Base-by-base conservation (phyloP, 306 rosid species). In the Inga oerstediana region DNA sequence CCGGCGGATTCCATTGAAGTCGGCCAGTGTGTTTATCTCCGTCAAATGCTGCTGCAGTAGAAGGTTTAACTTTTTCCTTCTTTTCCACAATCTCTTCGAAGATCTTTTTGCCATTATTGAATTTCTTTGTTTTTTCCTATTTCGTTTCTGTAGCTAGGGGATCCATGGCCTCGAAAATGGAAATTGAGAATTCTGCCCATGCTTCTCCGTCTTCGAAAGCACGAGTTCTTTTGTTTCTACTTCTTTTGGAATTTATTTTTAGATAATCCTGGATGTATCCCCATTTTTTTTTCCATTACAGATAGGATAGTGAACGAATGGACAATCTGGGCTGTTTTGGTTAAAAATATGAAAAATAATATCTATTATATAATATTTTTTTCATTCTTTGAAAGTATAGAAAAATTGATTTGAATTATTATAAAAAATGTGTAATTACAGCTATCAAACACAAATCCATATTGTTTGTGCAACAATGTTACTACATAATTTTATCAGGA, bases 101-200 rank as follows among this genome's bases (percentile, higher is more conserved):
- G 19, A 34, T 8, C 20, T 17, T 17, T 3, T 15, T 37, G 27
- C 48, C 19, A 68, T 3, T 35, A 19, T 37, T 19, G 14, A 0
- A 35, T 17, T 68, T 34, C 46, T 51, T 51, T 15, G 6, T 37
- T 37, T 68, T 44, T 37, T 10, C 7, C 56, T 3, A 48, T 19
- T 48, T 48, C 49, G 24, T 74, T 78, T 64, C 43, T 72, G 82
- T 74, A 65, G 84, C 68, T 48, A 62, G 81, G 77, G 66, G 75
- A 82, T 83, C 66, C 73, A 90, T 92, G 97, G 92, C 89, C 72
- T 83, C 91, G 10, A 74, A 85, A 84, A 86, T 44, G 15, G 98
- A 89, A 64, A 85, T 83, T 35, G 91, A 85, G 1, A 90, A 81
- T 78, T 82, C 88, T 19, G 48, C 80, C 10, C 89, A 88, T 70